Evolutionary conservation across 1,139 yeast species (phyloP).

Genomic region (Geotrichum restrictum): DNA sequence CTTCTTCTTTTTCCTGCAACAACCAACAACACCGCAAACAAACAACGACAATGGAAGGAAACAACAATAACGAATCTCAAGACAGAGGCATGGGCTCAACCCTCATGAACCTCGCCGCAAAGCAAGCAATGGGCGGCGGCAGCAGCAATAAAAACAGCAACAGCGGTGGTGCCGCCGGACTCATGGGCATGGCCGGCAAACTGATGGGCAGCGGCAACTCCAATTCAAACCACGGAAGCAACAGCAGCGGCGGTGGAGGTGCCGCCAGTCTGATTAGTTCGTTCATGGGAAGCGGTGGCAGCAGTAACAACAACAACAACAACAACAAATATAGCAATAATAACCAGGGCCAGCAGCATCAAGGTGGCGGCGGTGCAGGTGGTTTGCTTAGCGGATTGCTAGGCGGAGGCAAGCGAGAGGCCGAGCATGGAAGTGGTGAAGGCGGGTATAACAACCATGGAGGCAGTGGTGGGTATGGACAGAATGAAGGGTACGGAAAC

Average conservation of each 20-base stretch:
- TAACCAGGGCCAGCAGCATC: background rate
- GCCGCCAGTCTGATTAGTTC: background rate
- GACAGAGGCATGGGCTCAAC: background rate
- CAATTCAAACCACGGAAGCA: background rate
- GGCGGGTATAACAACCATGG: background rate
- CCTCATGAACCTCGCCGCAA: background rate
- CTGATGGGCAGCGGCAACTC: background rate
- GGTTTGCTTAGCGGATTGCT: background rate
- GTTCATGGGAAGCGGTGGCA: background rate
- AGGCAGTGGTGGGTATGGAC: background rate
- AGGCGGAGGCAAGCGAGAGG: background rate
- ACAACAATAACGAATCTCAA: background rate
- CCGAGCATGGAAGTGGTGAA: background rate
- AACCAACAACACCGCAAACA: no score
- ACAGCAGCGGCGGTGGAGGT: background rate
- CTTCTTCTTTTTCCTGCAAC: no score
- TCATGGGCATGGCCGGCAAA: background rate
- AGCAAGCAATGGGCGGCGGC: background rate
- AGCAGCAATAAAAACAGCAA: background rate
- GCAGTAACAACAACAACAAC: background rate
- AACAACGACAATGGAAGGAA: background rate
- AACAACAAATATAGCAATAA: background rate
- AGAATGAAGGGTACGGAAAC: background rate
- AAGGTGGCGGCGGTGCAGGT: background rate
- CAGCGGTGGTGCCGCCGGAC: background rate